Conservation (phyloP, 192 early-diverging fungal genomes). For the Gaertneriomyces semiglobifer region DNA sequence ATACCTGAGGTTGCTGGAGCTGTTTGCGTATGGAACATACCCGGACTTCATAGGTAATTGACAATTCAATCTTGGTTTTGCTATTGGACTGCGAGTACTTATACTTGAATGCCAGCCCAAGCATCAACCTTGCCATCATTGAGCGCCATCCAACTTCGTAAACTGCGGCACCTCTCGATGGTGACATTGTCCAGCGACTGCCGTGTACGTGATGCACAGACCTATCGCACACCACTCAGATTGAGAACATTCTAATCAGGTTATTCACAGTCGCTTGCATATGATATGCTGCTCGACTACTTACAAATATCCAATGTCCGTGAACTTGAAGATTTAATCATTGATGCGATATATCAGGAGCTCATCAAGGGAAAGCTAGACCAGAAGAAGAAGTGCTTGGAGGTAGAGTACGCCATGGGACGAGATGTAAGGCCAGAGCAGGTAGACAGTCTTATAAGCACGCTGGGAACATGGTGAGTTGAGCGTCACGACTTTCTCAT, state of each 20-base stretch:
- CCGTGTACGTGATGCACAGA: conserved; percentile 41
- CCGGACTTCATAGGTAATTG: conserved; percentile 67
- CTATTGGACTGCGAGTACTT: neutral
- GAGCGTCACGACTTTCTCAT: neutral
- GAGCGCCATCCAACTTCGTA: conserved; percentile 30
- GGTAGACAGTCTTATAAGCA: conserved; percentile 50
- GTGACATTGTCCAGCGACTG: conserved; percentile 65
- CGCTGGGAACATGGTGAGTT: conserved; percentile 59
- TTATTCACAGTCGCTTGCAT: conserved; percentile 61
- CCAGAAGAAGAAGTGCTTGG: conserved; percentile 68
- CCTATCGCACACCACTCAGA: conserved; percentile 3
- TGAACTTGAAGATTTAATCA: conserved; percentile 83
- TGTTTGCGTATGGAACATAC: conserved; percentile 84
- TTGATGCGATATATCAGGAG: conserved; percentile 79
- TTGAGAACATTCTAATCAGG: neutral
- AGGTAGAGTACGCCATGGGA: conserved; percentile 80
- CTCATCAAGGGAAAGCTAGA: conserved; percentile 78
- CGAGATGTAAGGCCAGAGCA: conserved; percentile 70
- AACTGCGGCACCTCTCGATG: conserved; percentile 72
- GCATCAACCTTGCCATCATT: conserved; percentile 31
- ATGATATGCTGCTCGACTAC: conserved; percentile 57
- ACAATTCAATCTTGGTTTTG: conserved; percentile 8
- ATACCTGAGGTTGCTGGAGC: conserved; percentile 56
- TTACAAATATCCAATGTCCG: conserved; percentile 75
- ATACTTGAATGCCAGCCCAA: conserved; percentile 14